These are phyloP conservation scores for Rubia peregrina DNA, from an alignment of 305 asterid species.

Conservation along the genomic window DNA sequence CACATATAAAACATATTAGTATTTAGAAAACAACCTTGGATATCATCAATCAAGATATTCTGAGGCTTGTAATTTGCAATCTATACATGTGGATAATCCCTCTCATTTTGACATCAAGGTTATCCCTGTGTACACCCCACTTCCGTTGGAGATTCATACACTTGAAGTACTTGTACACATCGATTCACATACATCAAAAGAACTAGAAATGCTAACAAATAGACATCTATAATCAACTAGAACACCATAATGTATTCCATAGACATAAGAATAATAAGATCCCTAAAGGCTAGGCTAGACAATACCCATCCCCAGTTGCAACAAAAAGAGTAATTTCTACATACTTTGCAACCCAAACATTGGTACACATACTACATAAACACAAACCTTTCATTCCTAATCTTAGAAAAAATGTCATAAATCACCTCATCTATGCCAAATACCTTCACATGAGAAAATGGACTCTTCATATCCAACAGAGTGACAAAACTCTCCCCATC, in stretches of 20 bases:
- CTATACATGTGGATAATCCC: too few relatives aligned
- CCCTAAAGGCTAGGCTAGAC: background rate
- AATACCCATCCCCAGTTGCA: background rate
- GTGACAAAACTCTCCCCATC: background rate
- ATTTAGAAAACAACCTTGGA: too few relatives aligned
- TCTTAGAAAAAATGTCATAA: conserved; percentile 47
- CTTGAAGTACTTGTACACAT: too few relatives aligned
- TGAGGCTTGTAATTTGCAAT: too few relatives aligned
- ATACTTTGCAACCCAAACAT: background rate
- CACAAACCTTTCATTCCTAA: conserved; percentile 21
- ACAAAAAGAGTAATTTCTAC: background rate
- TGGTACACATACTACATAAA: background rate
- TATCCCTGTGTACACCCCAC: too few relatives aligned
- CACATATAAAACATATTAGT: too few relatives aligned
- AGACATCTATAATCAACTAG: too few relatives aligned
- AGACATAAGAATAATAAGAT: background rate
- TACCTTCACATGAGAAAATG: conserved; percentile 46
- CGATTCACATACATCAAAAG: too few relatives aligned
- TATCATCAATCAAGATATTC: too few relatives aligned
- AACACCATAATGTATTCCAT: background rate
- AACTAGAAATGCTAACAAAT: too few relatives aligned
- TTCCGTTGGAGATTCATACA: too few relatives aligned
- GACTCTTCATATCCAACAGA: conserved; percentile 59
- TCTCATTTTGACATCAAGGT: too few relatives aligned
- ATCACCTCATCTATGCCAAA: conserved; percentile 61